These are phyloP conservation scores for Combretum micranthum DNA, from an alignment of 345 rosid species.

Conservation along the genomic window DNA sequence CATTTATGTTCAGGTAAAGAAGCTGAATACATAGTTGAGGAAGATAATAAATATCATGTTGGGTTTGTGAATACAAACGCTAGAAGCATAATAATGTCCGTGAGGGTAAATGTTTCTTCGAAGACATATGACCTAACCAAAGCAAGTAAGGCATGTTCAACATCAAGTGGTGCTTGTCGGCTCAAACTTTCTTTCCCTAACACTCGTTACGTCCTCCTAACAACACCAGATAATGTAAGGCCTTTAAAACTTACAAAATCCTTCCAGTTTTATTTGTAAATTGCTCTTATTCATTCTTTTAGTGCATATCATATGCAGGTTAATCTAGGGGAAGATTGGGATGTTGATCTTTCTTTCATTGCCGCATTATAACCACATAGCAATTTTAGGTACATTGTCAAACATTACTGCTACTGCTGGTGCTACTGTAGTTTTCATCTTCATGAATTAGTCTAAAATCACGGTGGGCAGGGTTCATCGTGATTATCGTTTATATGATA, in stretches of 20 bases:
- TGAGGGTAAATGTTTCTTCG: constrained; percentile 39
- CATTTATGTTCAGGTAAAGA: constrained; percentile 35
- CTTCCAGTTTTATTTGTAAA: background rate
- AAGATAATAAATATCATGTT: constrained; percentile 43
- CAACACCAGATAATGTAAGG: constrained; percentile 50
- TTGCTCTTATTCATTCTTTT: constrained; percentile 1
- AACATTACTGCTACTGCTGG: background rate
- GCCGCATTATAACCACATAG: constrained; percentile 44
- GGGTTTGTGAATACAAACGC: constrained; percentile 34
- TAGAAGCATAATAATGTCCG: constrained; percentile 26
- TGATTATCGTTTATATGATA: constrained; percentile 25
- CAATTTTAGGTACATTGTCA: constrained; percentile 36
- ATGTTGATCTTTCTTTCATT: constrained; percentile 40
- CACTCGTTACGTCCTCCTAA: constrained; percentile 34
- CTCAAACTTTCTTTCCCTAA: constrained; percentile 37
- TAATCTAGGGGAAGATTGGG: constrained; percentile 30
- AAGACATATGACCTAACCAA: constrained; percentile 42
- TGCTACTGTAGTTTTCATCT: background rate
- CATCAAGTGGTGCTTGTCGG: constrained; percentile 37
- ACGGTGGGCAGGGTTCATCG: constrained; percentile 33
- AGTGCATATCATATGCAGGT: constrained; percentile 27
- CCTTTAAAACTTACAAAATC: background rate
- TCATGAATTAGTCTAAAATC: too few relatives aligned
- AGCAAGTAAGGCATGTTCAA: constrained; percentile 37
- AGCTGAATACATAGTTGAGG: constrained; percentile 36